Conservation (phyloP, 2,329 filamentous ascomycete species). For the Ophiostoma tasmaniense region DNA sequence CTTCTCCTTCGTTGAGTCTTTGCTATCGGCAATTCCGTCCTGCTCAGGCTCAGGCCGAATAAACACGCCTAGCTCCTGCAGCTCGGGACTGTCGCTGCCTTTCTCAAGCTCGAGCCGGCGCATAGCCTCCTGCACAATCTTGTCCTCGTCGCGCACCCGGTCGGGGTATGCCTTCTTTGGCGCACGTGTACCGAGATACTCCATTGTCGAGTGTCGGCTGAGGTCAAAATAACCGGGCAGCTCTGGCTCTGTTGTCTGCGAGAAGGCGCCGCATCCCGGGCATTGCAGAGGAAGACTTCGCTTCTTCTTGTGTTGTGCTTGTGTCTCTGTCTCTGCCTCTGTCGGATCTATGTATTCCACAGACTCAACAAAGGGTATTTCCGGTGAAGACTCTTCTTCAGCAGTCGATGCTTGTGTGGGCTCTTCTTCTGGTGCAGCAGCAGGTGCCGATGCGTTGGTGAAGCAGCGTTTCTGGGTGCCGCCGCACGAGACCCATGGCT, state of each 20-base stretch:
- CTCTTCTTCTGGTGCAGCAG: background rate
- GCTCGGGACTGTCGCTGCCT: conserved; percentile 28
- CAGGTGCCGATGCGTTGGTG: background rate
- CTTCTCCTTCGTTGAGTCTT: background rate
- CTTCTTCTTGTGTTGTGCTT: background rate
- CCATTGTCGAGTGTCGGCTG: conserved; percentile 41
- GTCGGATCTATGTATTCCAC: background rate
- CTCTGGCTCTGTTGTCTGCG: conserved; percentile 44
- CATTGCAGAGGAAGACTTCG: conserved; percentile 46
- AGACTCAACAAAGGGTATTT: background rate
- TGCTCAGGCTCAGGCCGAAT: background rate
- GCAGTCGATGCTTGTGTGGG: background rate
- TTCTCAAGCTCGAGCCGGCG: conserved; percentile 32
- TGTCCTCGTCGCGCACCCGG: conserved; percentile 25
- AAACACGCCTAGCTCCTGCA: background rate
- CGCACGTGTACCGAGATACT: conserved; percentile 36
- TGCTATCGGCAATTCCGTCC: background rate
- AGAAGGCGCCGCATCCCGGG: conserved; percentile 56
- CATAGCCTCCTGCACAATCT: conserved; percentile 40
- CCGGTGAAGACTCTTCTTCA: background rate
- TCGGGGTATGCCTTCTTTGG: conserved; percentile 14
- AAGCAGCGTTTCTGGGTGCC: background rate
- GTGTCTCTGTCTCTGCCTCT: background rate
- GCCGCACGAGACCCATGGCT: background rate
- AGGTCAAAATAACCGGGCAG: conserved; percentile 52